Evolutionary conservation across 495 filamentous ascomycete genomes (phyloP).

Genomic region (Penicillium daleae): DNA sequence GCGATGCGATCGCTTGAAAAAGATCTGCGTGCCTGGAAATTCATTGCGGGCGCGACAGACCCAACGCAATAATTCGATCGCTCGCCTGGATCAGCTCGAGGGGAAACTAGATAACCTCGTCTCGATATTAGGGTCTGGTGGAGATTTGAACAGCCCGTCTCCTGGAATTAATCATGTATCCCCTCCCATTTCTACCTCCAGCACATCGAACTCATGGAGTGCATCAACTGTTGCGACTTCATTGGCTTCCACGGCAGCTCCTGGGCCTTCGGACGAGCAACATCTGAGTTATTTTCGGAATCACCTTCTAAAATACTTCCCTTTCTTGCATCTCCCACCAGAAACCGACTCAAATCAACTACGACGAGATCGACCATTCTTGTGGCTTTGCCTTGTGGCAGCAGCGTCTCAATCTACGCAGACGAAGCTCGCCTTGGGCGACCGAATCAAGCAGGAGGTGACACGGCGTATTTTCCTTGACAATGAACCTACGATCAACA

Average conservation of each 20-base stretch:
- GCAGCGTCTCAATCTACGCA: conserved; percentile 32
- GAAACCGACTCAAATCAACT: conserved; percentile 34
- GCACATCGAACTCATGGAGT: neutral
- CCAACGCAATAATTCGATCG: conserved; percentile 13
- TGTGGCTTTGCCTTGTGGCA: conserved; percentile 50
- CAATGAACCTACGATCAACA: conserved; percentile 36
- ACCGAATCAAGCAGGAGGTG: conserved; percentile 38
- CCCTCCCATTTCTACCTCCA: neutral
- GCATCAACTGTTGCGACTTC: conserved; percentile 32
- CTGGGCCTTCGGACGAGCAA: conserved; percentile 34
- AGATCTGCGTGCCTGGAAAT: conserved; percentile 32
- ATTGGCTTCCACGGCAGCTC: conserved; percentile 35
- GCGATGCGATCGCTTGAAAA: conserved; percentile 49
- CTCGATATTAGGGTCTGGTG: neutral
- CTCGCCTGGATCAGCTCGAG: conserved; percentile 29
- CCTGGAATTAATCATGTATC: neutral
- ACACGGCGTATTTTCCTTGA: conserved; percentile 49
- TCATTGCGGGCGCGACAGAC: conserved; percentile 27
- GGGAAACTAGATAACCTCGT: conserved; percentile 10
- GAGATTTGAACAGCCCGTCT: neutral
- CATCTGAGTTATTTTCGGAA: conserved; percentile 38
- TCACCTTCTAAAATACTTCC: conserved; percentile 39
- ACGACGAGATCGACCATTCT: conserved; percentile 43
- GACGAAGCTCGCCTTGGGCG: conserved; percentile 34
- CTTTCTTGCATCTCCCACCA: conserved; percentile 43